Evolutionary conservation across 352 stramenopile genomes (phyloP).

Genomic region (Pythium rhizo-oryzae): DNA sequence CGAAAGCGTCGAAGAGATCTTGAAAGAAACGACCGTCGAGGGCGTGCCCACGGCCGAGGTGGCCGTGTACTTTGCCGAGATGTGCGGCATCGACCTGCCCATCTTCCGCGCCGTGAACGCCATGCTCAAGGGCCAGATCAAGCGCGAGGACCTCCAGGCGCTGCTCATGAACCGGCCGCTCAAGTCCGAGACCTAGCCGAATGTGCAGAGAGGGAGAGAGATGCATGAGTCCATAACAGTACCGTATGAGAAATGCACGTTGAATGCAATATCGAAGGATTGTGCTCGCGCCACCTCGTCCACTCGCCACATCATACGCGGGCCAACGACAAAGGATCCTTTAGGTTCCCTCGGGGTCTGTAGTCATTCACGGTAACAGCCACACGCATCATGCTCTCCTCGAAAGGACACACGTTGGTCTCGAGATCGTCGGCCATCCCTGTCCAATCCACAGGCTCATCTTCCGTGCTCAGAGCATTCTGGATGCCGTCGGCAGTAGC

Average conservation of each 20-base stretch:
- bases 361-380: background rate
- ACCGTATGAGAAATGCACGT: too few relatives aligned
- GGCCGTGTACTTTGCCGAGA: slow-evolving; percentile 89
- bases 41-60: slow-evolving; percentile 96
- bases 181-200: slow-evolving; percentile 74
- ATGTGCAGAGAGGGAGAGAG: background rate
- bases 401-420: too few relatives aligned
- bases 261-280: too few relatives aligned
- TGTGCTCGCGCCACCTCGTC: too few relatives aligned
- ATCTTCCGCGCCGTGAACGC: slow-evolving; percentile 89
- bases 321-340: too few relatives aligned
- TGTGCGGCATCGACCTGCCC: slow-evolving; percentile 90
- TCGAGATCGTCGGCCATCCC: too few relatives aligned
- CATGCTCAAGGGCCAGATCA: slow-evolving; percentile 84
- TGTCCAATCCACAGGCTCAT: too few relatives aligned
- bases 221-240: background rate
- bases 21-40: slow-evolving; percentile 90
- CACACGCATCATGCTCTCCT: background rate
- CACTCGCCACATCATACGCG: too few relatives aligned
- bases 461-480: too few relatives aligned
- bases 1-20: slow-evolving; percentile 93
- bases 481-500: background rate
- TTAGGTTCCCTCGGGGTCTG: too few relatives aligned
- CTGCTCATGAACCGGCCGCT: slow-evolving; percentile 83
- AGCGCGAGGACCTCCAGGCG: slow-evolving; percentile 70